Evolutionary conservation across 2,329 filamentous ascomycete genomes (phyloP), one percentile per base, ranked within the genome.

Genomic region (Penicillium hesseltinei): DNA sequence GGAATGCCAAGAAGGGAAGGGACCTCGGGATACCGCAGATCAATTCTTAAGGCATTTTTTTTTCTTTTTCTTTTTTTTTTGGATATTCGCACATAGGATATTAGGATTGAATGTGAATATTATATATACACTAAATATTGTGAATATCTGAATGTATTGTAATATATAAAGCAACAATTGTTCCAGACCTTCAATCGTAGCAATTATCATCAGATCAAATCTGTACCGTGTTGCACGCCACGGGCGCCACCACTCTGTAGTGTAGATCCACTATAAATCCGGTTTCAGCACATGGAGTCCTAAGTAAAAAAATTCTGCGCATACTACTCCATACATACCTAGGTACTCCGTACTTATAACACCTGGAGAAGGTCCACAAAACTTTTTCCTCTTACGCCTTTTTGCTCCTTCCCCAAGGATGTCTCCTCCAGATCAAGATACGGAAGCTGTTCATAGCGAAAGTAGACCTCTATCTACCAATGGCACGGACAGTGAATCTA

Each of bases 231-330:
- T 19, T 27, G 19, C 35, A 39, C 48, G 35, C 54, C 43, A 53
- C 29, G 35, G 40, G n/a, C 35, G 33, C 42, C 49, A 40, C 49
- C 54, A 46, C 49, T 31, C 5, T 36, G 5, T 17, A 21, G 15
- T 54, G 43, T 31, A 38, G 42, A 53, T 53, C 54, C 54, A 57
- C 54, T 46, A 35, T 47, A 53, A 57, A 57, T 57, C 54, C 42
- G 49, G 54, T 57, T 57, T 57, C 50, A 52, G 50, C 11, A 21
- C 17, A 11, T 51, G 42, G 10, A 31, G 15, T 25, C 31, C 23
- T 23, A 42, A 17, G 27, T 27, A 46, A 51, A 2, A 39, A 54
- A 52, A 56, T 17, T 56, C 51, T 39, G 42, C 50, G 13, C 39
- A 40, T 29, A 45, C 33, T 29, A 45, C 33, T 39, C 29, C 8